These are phyloP conservation scores for Neodidymelliopsis sp. DNA, from an alignment of 2,329 filamentous ascomycete genomes.

Conservation along the genomic window DNA sequence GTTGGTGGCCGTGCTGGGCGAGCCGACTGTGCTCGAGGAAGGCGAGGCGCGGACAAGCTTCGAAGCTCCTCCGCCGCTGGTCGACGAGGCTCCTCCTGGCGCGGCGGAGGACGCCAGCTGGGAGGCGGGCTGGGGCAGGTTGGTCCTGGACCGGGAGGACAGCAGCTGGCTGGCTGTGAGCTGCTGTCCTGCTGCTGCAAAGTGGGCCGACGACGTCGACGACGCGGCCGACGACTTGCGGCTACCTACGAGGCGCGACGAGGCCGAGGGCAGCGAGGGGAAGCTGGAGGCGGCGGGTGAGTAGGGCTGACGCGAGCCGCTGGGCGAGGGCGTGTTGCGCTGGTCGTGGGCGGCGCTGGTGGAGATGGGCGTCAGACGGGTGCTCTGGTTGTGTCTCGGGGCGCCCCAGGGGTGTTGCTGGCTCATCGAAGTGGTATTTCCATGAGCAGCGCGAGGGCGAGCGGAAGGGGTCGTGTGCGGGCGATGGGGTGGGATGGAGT, in stretches of 20 bases:
- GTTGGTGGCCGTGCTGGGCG: slow-evolving; percentile 61
- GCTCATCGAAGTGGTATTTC: slow-evolving; percentile 55
- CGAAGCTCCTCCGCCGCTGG: slow-evolving; percentile 63
- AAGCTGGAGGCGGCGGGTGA: slow-evolving; percentile 62
- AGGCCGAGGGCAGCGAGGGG: slow-evolving; percentile 59
- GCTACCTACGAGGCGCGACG: slow-evolving; percentile 59
- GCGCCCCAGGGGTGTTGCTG: slow-evolving; percentile 66
- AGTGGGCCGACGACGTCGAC: slow-evolving; percentile 62
- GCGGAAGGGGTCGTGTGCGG: slow-evolving; percentile 23
- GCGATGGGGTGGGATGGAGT: slow-evolving; percentile 29
- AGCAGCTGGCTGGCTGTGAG: slow-evolving; percentile 60
- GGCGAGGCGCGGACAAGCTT: slow-evolving; percentile 68
- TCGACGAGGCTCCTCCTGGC: slow-evolving; percentile 59
- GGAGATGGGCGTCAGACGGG: slow-evolving; percentile 66
- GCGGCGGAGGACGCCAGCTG: slow-evolving; percentile 63
- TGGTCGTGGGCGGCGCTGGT: slow-evolving; percentile 54
- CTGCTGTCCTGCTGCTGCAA: slow-evolving; percentile 65
- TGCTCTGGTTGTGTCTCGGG: slow-evolving; percentile 61
- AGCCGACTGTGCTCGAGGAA: slow-evolving; percentile 62
- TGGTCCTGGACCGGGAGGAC: slow-evolving; percentile 64
- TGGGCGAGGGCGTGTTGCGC: slow-evolving; percentile 57
- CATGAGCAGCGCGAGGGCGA: slow-evolving; percentile 50
- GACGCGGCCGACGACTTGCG: slow-evolving; percentile 63
- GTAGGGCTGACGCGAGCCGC: slow-evolving; percentile 58
- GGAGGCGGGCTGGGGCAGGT: slow-evolving; percentile 61